Base-by-base conservation (phyloP, 768 basidiomycete species). In the Kwoniella sp. region DNA sequence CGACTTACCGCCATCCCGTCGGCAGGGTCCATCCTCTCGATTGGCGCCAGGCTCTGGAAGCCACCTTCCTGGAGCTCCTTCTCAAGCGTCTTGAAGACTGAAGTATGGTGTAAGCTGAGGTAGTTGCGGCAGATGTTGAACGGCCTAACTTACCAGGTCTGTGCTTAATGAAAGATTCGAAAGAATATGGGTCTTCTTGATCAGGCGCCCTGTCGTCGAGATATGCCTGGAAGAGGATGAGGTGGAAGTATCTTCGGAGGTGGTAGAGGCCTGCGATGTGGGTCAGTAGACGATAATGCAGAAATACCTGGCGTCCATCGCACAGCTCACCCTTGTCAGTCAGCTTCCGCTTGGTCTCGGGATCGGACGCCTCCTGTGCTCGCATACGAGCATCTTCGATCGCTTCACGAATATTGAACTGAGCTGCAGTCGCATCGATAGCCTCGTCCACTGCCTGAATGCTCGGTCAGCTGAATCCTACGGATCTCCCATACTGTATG, bases 61-160 rank as follows among this genome's bases (percentile, higher is more conserved):
- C 89, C 89, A n/a, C 93, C 89, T 20, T 85, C 85, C 48, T 87
- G 81, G 51, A 99, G 85, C 67, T 98, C 96, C 65, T 91, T 92
- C 82, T 93, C 88, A 65, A 98, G 94, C 0, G 96, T 99, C 78
- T 89, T 90, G 82, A 98, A 93, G 15, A 98, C 95, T 90, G 56
- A 0, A 15, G 1, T 1, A 5, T 34, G 29, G 5, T 31, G 31
- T 67, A 37, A 48, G 41, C 45, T 7, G 47, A 54, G 11, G 41
- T 20, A 8, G 41, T 15, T 22, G 28, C 11, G 13, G 17, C 38
- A 22, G n/a, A 30, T 12, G 5, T 30, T 17, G 22, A 54, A 51
- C 13, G 8, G 15, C 23, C 5, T 48, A 15, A 63, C 81, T 52
- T 77, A 91, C 92, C 93, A 69, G 95, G 96, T 50, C 91, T 84